phyloP scores from a whole-genome alignment of 2,329 filamentous ascomycete genomes.

The Neonectria neomacrospora region DNA sequence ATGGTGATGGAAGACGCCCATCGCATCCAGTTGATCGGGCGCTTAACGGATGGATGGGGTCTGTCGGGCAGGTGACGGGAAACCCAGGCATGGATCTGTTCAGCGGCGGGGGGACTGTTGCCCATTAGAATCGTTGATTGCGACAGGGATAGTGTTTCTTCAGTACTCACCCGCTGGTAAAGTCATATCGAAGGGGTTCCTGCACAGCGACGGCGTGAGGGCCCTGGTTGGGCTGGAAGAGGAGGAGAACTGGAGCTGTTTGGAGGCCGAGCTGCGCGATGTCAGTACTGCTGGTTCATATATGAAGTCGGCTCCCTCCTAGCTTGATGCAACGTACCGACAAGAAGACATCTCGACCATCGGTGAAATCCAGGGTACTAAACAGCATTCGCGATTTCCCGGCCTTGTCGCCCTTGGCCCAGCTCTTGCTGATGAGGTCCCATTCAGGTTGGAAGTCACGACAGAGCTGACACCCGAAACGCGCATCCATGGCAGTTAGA shows the following conservation, averaged over 20 bases:
- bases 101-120: conserved; percentile 75
- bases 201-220: conserved; percentile 77
- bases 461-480: conserved; percentile 88
- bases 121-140: conserved; percentile 7
- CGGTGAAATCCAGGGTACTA: conserved; percentile 85
- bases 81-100: conserved; percentile 83
- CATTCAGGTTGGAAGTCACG: conserved; percentile 94
- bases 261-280: conserved; percentile 81
- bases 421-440: conserved; percentile 86
- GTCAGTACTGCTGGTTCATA: conserved; percentile 11
- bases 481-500: conserved; percentile 84
- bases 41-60: conserved; percentile 79
- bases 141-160: background rate
- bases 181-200: conserved; percentile 84
- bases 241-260: conserved; percentile 89
- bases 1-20: conserved; percentile 75
- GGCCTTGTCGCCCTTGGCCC: conserved; percentile 84
- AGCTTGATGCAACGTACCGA: conserved; percentile 64
- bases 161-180: conserved; percentile 75
- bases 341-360: conserved; percentile 87
- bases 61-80: conserved; percentile 80
- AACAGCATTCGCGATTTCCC: conserved; percentile 80
- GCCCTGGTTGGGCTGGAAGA: conserved; percentile 88
- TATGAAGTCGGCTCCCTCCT: background rate
- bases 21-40: conserved; percentile 88